Base-by-base conservation (phyloP, 352 stramenopile genomes). In the Phytophthora citricola region DNA sequence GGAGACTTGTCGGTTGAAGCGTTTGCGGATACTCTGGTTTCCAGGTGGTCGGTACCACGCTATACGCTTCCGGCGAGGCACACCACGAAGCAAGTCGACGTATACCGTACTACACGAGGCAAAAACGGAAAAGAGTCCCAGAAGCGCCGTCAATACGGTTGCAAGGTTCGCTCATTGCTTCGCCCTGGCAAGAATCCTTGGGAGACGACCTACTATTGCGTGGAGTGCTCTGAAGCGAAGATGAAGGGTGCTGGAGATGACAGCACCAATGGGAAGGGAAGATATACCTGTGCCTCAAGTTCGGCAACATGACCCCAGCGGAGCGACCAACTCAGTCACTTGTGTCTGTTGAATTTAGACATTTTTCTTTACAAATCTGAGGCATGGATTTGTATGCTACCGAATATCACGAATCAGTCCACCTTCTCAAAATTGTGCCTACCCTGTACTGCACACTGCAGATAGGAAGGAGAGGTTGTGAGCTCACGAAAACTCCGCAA, bases 401-500 rank as follows among this genome's bases (percentile, higher is more conserved):
- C 17, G 17, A 11, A 14, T 39, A 38, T 29, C 20, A 9, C 9
- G 6, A 1, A 7, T 3, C 20, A 31, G 14, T 3, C 26, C 10
- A 11, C 14, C 22, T 15, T 8, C 22, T 6, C 11, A 45, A 6
- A 20, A 24, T 40, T 24, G 31, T 1, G 7, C 15, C 15, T 58
- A 58, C 12, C 50, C 50, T 58, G 36, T 48, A 58, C 36, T 26
- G 14, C 3, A 47, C 50, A 47, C 12, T 39, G 50, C 48, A 58
- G 34, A 58, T 58, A 58, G 7, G 0, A 2, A 27, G 14, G 3
- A 58, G 31, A 8, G 50, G 48, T 58, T 48, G 24, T 53, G 29
- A 53, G 1, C 24, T 12, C n/a, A 12, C 5, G 24, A 59, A 59
- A 59, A 59, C 27, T 50, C 40, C 52, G 52, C 52, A 59, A 59